Conservation (phyloP, 2,329 filamentous ascomycete genomes). For the Ceratocystis smalleyi region DNA sequence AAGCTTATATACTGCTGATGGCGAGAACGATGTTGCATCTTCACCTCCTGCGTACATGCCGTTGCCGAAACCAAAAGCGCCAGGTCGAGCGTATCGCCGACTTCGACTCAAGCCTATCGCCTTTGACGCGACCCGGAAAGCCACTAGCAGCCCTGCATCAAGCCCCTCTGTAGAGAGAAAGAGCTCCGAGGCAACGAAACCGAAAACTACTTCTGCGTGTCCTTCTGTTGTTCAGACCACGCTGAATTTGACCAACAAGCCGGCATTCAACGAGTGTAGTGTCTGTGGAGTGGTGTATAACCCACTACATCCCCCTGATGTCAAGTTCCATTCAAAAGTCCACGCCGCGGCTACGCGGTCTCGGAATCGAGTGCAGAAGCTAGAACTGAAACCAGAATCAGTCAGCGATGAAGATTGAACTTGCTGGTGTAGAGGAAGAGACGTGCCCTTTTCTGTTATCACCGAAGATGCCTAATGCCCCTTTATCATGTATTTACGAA, state of each 20-base stretch:
- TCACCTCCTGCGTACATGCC: neutral
- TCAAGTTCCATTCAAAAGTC: conserved; percentile 29
- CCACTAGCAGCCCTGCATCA: neutral
- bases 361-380: conserved; percentile 18
- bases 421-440: neutral
- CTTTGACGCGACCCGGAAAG: neutral
- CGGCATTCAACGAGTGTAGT: conserved; percentile 30
- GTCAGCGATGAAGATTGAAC: neutral
- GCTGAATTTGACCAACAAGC: conserved; percentile 29
- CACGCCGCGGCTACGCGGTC: conserved; percentile 25
- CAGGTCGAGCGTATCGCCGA: neutral
- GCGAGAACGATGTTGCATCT: neutral
- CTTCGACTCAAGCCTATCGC: conserved; percentile 1
- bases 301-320: conserved; percentile 29
- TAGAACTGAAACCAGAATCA: neutral
- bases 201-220: conserved; percentile 1
- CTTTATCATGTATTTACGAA: neutral
- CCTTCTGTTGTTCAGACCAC: conserved; percentile 26
- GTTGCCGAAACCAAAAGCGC: neutral
- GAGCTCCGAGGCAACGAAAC: neutral
- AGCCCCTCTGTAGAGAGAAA: neutral
- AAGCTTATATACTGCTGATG: neutral
- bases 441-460: neutral
- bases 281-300: conserved; percentile 31
- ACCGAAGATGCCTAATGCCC: neutral